phyloP scores from a whole-genome alignment of 2,329 filamentous ascomycete genomes.

The Aspergillus hortae region DNA sequence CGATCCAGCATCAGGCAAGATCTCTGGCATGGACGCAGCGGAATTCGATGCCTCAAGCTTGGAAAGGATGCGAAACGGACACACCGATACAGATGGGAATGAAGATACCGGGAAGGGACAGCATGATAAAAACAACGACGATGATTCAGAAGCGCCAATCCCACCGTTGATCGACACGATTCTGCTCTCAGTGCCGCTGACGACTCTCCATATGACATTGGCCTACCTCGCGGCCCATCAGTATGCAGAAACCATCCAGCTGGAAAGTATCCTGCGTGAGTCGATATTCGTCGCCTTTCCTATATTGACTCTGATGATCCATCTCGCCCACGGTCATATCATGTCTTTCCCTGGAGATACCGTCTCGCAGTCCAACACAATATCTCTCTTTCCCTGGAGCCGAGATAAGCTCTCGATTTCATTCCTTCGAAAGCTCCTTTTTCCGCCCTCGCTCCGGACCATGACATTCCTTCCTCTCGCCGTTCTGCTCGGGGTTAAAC shows the following conservation, averaged over 20 bases:
- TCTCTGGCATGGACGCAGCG: conserved; percentile 5
- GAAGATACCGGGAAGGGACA: background rate
- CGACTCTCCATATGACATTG: conserved; percentile 44
- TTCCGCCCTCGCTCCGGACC: conserved; percentile 32
- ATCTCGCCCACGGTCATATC: conserved; percentile 44
- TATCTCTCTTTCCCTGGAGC: conserved; percentile 25
- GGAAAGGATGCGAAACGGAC: conserved; percentile 13
- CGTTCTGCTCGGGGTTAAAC: conserved; percentile 61
- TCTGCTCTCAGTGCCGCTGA: conserved; percentile 41
- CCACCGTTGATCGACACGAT: conserved; percentile 43
- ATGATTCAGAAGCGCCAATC: conserved; percentile 19
- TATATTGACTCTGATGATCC: conserved; percentile 41
- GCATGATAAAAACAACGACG: background rate
- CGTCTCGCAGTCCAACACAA: conserved; percentile 5
- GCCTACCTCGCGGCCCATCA: conserved; percentile 46
- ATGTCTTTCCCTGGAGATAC: conserved; percentile 25
- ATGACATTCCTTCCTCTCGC: conserved; percentile 32
- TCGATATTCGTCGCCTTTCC: conserved; percentile 40
- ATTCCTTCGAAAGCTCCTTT: conserved; percentile 27
- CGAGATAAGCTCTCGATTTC: conserved; percentile 22
- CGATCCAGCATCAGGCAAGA: conserved; percentile 20
- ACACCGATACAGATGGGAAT: background rate
- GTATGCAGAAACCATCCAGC: conserved; percentile 38
- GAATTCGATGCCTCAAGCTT: conserved; percentile 22
- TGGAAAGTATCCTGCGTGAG: conserved; percentile 31